Evolutionary conservation across 1,284 basidiomycete species (phyloP), one percentile per base, ranked within the genome.

Genomic region (Cutaneotrichosporon sp.): DNA sequence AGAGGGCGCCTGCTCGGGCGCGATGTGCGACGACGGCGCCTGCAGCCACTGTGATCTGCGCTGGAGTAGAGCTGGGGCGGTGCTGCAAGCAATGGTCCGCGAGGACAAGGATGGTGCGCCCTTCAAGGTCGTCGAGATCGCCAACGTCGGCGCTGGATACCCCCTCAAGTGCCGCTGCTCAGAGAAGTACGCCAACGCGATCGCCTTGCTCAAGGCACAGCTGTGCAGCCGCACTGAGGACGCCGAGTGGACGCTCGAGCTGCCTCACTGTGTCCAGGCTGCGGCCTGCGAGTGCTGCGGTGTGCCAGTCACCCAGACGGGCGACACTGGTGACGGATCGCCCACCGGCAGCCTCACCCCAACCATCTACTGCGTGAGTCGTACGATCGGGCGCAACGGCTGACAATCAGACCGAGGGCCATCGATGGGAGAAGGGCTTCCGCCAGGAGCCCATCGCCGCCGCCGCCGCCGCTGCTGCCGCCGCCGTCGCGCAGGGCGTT

Each of bases 101-200:
- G 47, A 31, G 4, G 47, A 50, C 47, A 50, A 31, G 25, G 27
- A 50, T 13, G 8, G 9, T 6, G 25, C 47, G 18, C 27, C 11
- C 22, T 18, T 53, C 24, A 20, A 14, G 6, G 51, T 24, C n/a
- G 34, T 53, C 33, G 51, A 53, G 34, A 27, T 53, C 9, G 51
- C 51, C n/a, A 53, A 53, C 24, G 34, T 25, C 13, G 51, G 51
- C 13, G 51, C 51, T 11, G 51, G 51, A 4, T 53, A 16, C 34
- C 51, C 51, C 10, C 51, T 53, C 33, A 53, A 34, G 5, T 53
- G 51, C 22, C 18, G 13, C 6, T 53, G 51, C 33, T 10, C 25
- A 14, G 31, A 24, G 20, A 20, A 53, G 51, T 53, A 53, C 34
- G 11, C 51, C 20, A 42, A 53, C 20, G 33, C 33, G 13, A 24